Evolutionary conservation across 2,329 filamentous ascomycete species (phyloP).

Genomic region (Colletotrichum karsti): DNA sequence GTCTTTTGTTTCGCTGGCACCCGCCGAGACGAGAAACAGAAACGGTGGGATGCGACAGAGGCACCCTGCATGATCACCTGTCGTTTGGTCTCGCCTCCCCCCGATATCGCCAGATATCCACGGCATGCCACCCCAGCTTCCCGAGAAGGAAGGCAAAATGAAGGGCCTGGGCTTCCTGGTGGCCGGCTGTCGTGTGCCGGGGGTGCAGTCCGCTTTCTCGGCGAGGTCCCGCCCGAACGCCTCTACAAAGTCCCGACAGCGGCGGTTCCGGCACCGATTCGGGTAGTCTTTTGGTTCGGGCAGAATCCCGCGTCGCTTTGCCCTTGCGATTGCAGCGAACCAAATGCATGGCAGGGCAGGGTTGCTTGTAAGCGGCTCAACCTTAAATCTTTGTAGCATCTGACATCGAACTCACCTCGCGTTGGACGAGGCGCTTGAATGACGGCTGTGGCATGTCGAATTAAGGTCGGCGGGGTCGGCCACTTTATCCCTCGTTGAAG

Average conservation of each 20-base stretch:
- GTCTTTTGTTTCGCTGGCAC: background rate
- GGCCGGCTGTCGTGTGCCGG: conserved; percentile 8
- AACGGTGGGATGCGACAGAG: background rate
- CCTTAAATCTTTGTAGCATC: too few species aligned
- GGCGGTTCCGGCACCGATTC: conserved; percentile 9
- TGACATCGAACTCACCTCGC: too few species aligned
- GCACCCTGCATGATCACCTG: conserved; percentile 2
- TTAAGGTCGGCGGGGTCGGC: conserved; percentile 4
- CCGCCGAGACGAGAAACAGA: conserved; percentile 1
- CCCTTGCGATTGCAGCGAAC: background rate
- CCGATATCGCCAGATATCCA: conserved; percentile 12
- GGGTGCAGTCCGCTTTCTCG: conserved; percentile 21
- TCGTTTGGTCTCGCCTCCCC: background rate
- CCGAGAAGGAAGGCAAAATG: background rate
- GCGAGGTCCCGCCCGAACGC: background rate
- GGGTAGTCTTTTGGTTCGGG: background rate
- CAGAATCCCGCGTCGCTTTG: background rate
- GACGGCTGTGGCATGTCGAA: background rate
- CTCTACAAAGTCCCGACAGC: conserved; percentile 5
- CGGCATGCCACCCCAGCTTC: background rate
- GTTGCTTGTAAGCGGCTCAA: background rate
- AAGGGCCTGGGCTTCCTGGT: background rate
- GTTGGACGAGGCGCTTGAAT: background rate
- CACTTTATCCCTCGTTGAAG: background rate
- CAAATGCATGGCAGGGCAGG: background rate